Percentiles rank a stretch among this genome's conserved stretches.
Conservation (phyloP, 306 rosid species). For the Ammopiptanthus mongolicus region DNA sequence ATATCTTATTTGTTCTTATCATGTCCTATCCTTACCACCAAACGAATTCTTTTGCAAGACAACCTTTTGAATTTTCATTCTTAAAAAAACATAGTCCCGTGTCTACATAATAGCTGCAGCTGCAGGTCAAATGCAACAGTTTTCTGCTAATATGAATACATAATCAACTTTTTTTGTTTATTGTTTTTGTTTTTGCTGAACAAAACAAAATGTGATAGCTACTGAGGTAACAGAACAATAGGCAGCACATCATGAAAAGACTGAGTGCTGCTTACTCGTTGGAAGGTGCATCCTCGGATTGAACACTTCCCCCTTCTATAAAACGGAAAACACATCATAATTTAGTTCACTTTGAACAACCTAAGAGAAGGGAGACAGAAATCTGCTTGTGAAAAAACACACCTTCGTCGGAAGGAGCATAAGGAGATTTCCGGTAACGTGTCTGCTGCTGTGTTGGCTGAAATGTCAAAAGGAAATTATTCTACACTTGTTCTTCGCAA, state of each 20-base stretch:
- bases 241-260: conserved; percentile 34
- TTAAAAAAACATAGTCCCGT: conserved; percentile 20
- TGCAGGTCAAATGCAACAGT: conserved; percentile 27
- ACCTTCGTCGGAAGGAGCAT: conserved; percentile 90
- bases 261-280: conserved; percentile 44
- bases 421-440: conserved; percentile 86
- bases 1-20: too few relatives aligned
- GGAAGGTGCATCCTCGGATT: conserved; percentile 57
- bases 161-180: conserved; percentile 22
- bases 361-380: background rate
- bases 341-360: background rate
- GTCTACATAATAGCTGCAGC: conserved; percentile 15
- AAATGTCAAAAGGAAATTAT: background rate
- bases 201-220: conserved; percentile 38
- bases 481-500: background rate
- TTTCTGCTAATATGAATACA: conserved; percentile 35
- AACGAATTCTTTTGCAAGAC: too few relatives aligned
- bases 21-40: too few relatives aligned
- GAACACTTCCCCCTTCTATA: conserved; percentile 62
- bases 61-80: too few relatives aligned
- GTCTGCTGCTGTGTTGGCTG: conserved; percentile 99
- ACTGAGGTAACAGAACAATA: conserved; percentile 36
- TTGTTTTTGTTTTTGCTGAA: conserved; percentile 10
- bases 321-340: background rate
- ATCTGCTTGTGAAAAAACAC: background rate